These are phyloP conservation scores for Mitragyna speciosa DNA, from an alignment of 257 asterid species.

Conservation along the genomic window DNA sequence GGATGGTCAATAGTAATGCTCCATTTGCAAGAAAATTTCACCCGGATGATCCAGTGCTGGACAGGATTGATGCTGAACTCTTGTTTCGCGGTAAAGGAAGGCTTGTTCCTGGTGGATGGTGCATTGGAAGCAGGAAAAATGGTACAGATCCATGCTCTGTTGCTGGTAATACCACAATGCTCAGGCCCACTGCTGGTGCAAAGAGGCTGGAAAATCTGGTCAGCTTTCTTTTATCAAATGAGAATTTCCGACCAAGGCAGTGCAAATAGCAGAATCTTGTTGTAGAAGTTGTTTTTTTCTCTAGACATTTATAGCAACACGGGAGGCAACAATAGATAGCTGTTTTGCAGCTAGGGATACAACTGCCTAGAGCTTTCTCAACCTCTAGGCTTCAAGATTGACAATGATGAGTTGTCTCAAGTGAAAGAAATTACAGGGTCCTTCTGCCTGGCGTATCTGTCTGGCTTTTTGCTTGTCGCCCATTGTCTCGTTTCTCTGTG, in stretches of 20 bases:
- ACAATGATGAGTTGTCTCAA: background rate
- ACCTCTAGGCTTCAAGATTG: background rate
- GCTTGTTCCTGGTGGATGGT: conserved; percentile 96
- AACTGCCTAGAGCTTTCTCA: background rate
- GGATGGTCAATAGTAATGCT: conserved; percentile 80
- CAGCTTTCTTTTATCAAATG: conserved; percentile 51
- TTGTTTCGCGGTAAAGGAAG: conserved; percentile 56
- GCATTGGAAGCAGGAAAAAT: conserved; percentile 56
- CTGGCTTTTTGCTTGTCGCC: background rate
- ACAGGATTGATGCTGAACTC: conserved; percentile 69
- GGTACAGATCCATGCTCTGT: conserved; percentile 81
- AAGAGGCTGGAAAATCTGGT: conserved; percentile 74
- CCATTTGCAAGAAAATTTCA: conserved; percentile 92
- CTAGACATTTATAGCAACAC: background rate
- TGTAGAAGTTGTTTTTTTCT: conserved; percentile 14
- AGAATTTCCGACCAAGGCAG: conserved; percentile 70
- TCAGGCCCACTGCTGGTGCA: conserved; percentile 77
- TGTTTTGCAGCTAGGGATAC: background rate
- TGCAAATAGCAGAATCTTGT: conserved; percentile 49
- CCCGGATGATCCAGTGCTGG: conserved; percentile 71
- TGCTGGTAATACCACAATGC: conserved; percentile 60
- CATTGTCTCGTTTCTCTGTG: background rate
- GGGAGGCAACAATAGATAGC: background rate
- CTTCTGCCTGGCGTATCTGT: background rate
- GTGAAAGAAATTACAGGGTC: background rate